phyloP scores from a whole-genome alignment of 2,329 filamentous ascomycete species.

The Pseudopithomyces chartarum region DNA sequence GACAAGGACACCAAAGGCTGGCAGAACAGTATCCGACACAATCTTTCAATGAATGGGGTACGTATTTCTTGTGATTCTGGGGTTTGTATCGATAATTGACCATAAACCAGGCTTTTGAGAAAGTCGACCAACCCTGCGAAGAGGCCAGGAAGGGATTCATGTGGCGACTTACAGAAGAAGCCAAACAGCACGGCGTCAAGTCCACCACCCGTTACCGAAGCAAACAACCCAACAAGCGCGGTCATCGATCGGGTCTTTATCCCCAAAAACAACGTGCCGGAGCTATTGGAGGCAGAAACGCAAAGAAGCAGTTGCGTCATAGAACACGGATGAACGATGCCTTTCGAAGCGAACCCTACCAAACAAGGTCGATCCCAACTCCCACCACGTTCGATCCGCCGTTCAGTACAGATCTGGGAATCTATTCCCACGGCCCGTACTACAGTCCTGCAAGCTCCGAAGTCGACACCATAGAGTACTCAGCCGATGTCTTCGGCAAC shows the following conservation, averaged over 20 bases:
- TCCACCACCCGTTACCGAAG: conserved; percentile 72
- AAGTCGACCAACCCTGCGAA: conserved; percentile 53
- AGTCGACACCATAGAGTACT: conserved; percentile 20
- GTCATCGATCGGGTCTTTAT: conserved; percentile 28
- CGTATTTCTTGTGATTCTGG: conserved; percentile 32
- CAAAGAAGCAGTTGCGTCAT: conserved; percentile 26
- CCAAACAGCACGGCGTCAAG: conserved; percentile 73
- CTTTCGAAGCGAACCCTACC: conserved; percentile 26
- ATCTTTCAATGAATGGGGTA: conserved; percentile 94
- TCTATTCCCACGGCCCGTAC: conserved; percentile 24
- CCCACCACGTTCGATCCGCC: conserved; percentile 16
- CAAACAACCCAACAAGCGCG: conserved; percentile 53
- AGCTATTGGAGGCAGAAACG: conserved; percentile 52
- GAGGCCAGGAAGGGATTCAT: conserved; percentile 70
- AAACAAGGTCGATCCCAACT: conserved; percentile 20
- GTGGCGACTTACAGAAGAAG: conserved; percentile 78
- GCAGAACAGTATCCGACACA: conserved; percentile 96
- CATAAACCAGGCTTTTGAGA: conserved; percentile 59
- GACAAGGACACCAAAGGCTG: conserved; percentile 68
- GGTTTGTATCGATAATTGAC: not conserved
- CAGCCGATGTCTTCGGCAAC: conserved; percentile 12
- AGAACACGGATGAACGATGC: conserved; percentile 21
- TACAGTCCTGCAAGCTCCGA: conserved; percentile 22
- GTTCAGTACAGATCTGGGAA: conserved; percentile 7
- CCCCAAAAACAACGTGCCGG: conserved; percentile 52